Evolutionary conservation across 78 protist species (phyloP), one percentile per base, ranked within the genome.

Genomic region (Dictyostelium brefeldianum): DNA sequence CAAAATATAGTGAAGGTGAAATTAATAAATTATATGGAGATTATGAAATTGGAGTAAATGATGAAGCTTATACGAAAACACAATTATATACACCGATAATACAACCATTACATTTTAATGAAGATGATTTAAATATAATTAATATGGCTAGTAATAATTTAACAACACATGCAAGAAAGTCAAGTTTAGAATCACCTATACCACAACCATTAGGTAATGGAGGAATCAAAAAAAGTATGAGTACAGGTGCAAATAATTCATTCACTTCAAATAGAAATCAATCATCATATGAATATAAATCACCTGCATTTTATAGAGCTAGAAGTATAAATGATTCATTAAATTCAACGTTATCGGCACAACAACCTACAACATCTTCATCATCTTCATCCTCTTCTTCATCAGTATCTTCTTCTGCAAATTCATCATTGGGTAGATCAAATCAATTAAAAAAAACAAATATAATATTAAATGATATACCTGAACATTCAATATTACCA

Each of bases 81-180:
- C 75, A 73, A 46, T 9, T 73, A 46, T 73, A 73, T 47, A 25
- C 57, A 77, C 81, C 81, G 51, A 31, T 77, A 2, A 78, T 78
- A 8, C 65, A 78, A 56, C 83, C 83, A 31, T 36, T 78, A 36
- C 50, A 54, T 7, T 78, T 31, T 17, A 31, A 78, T 9, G 83
- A 78, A 18, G 70, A 51, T 14, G 83, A 78, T 78, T 78, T 78
- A 36, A 78, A 78, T 78, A 78, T 78, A 17, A 54, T 78, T 3
- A 22, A 22, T 18, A 18, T 78, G 25, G 65, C 83, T 36, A 20
- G 73, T 29, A 78, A 54, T 54, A 51, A 78, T 78, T 9, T 54
- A 27, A 36, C 56, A 7, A 54, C 83, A 2, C 47, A 51, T 20
- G 41, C 75, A 67, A 43, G 48, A 15, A 67, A 67, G 31, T 67